Evolutionary conservation across 441 rosid species (phyloP), one percentile per base, ranked within the genome.

Genomic region (Melastoma candidum): DNA sequence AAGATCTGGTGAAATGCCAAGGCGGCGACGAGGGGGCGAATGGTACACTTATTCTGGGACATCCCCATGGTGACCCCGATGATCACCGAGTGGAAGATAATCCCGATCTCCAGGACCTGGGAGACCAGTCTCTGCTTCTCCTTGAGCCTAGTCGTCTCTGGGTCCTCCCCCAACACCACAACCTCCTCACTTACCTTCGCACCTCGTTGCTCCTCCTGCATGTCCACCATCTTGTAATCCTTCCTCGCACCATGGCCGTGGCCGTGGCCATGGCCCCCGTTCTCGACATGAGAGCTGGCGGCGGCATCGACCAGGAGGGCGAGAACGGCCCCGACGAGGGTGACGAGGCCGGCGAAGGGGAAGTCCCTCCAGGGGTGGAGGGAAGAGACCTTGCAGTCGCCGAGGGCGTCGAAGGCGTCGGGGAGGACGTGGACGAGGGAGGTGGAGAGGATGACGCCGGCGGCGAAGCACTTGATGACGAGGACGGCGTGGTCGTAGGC

Each of bases 11-110:
- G 97, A 67, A 90, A 90, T 3, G 95, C 81, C 17, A 90, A 86
- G 0, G 97, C 95, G 24, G 81, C 92, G 7, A 87, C 79, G 12
- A 90, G 85, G 7, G 97, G 97, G 57, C 78, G 67, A 26, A 90
- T 87, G 1, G 96, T 87, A 59, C 96, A 87, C 77, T 77, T 69
- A 44, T 87, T 90, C 62, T 90, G 95, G 5, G 95, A 87, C 95
- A 85, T 87, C 12, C 98, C 98, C 96, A 87, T 70, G 0, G 98
- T 85, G 24, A 81, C 79, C 46, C 98, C 98, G 14, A 90, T 90
- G 3, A 90, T 87, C 59, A 87, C 93, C 4, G 96, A 87, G 47
- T 90, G 98, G 63, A 90, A 87, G 29, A 90, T 81, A 0, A 90
- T 90, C 69, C 98, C 98, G 17, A 90, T 80, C 51, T 90, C 98